Conservation (phyloP, 805 yeast genomes). For the Starmerella roubikii region DNA sequence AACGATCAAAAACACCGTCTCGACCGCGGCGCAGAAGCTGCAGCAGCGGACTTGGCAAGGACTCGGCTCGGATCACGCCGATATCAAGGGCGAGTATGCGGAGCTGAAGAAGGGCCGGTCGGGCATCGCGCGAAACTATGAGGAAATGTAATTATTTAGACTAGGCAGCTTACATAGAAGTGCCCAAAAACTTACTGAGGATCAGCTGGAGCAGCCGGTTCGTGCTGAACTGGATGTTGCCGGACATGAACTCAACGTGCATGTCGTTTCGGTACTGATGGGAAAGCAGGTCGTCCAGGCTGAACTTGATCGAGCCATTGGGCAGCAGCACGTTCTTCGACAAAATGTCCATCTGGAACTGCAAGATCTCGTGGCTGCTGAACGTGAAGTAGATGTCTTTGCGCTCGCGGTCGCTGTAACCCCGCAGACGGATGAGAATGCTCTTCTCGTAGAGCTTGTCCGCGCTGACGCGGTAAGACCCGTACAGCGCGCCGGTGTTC, state of each 20-base stretch:
- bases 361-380: slow-evolving; percentile 60
- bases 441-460: slow-evolving; percentile 63
- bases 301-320: slow-evolving; percentile 38
- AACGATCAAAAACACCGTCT: slow-evolving; percentile 60
- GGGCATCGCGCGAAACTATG: slow-evolving; percentile 85
- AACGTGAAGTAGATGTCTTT: slow-evolving; percentile 63
- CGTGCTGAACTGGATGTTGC: slow-evolving; percentile 56
- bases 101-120: slow-evolving; percentile 64
- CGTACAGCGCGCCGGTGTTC: slow-evolving; percentile 41
- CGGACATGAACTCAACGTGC: slow-evolving; percentile 46
- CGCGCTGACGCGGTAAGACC: slow-evolving; percentile 63
- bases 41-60: slow-evolving; percentile 77
- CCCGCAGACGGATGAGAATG: slow-evolving; percentile 46
- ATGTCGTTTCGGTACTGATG: slow-evolving; percentile 57
- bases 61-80: slow-evolving; percentile 65
- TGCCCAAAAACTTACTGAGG: slow-evolving; percentile 54
- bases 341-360: slow-evolving; percentile 61
- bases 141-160: slow-evolving; percentile 33
- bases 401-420: slow-evolving; percentile 35
- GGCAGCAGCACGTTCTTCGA: slow-evolving; percentile 49
- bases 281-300: slow-evolving; percentile 58
- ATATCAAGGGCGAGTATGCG: slow-evolving; percentile 53
- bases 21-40: slow-evolving; percentile 71
- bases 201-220: slow-evolving; percentile 54
- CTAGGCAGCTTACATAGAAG: background rate